Evolutionary conservation across 2,329 filamentous ascomycete genomes (phyloP).

Genomic region (Hymenoscyphus fructigenus): DNA sequence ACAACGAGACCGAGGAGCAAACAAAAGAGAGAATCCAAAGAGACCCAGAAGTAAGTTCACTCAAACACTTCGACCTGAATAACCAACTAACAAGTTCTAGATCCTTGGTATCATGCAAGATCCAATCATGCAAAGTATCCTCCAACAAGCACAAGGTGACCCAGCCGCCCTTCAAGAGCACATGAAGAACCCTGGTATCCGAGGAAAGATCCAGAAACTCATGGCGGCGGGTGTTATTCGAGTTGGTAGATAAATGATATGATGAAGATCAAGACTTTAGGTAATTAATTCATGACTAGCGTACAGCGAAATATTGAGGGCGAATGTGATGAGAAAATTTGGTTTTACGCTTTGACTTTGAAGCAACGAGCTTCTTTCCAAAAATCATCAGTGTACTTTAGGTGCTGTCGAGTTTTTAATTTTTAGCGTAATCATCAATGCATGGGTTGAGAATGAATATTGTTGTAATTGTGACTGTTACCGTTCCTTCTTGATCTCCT

Average conservation of each 20-base stretch:
- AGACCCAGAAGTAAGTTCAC: conserved; percentile 75
- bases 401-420: conserved; percentile 25
- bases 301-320: background rate
- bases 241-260: conserved; percentile 50
- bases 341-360: conserved; percentile 2
- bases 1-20: conserved; percentile 95
- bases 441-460: conserved; percentile 10
- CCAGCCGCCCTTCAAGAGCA: conserved; percentile 93
- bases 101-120: conserved; percentile 92
- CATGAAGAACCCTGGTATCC: conserved; percentile 87
- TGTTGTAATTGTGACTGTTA: too few species aligned
- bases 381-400: conserved; percentile 24
- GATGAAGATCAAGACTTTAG: background rate
- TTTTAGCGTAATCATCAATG: conserved; percentile 23
- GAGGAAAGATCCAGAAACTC: conserved; percentile 80
- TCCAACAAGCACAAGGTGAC: conserved; percentile 93
- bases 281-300: conserved; percentile 3
- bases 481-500: too few species aligned
- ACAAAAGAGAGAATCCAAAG: conserved; percentile 86
- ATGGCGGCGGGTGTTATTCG: conserved; percentile 91
- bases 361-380: background rate
- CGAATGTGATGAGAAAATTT: conserved; percentile 2
- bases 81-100: conserved; percentile 36
- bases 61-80: background rate
- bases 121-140: conserved; percentile 95